phyloP scores from a whole-genome alignment of 2,329 filamentous ascomycete species.

The Botrytis fabae region DNA sequence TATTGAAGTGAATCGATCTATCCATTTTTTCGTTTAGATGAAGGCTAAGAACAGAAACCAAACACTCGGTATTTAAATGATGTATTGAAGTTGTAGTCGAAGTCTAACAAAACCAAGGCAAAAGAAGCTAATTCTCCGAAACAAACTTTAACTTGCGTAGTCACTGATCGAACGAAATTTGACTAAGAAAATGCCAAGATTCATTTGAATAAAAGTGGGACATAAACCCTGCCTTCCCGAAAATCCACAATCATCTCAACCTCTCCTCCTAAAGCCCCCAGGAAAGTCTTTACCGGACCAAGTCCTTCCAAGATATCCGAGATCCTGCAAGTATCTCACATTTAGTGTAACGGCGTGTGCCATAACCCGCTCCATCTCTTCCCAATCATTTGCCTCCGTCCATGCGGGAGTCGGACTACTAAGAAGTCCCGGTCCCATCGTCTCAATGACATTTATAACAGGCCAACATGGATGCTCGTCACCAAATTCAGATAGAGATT shows the following conservation, averaged over 20 bases:
- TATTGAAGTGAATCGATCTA: no score
- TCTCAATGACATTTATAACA: background rate
- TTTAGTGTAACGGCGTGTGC: background rate
- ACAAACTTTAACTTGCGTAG: background rate
- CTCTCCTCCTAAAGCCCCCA: background rate
- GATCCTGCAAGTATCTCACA: background rate
- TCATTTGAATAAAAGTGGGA: background rate
- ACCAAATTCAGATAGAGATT: background rate
- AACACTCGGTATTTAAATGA: background rate
- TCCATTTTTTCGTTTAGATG: no score
- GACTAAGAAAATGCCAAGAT: background rate
- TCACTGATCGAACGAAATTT: background rate
- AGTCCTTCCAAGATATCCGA: background rate
- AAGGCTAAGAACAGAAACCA: no score
- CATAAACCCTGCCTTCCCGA: background rate
- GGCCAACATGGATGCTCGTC: background rate
- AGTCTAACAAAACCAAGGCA: background rate
- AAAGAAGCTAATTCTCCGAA: background rate
- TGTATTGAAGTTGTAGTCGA: background rate
- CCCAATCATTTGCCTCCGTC: background rate
- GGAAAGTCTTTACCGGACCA: background rate
- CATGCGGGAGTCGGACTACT: background rate
- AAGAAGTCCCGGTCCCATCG: background rate
- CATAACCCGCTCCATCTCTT: background rate
- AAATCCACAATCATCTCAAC: background rate